phyloP scores from a whole-genome alignment of 164 flowering plant genomes.

The Malania oleifera region DNA sequence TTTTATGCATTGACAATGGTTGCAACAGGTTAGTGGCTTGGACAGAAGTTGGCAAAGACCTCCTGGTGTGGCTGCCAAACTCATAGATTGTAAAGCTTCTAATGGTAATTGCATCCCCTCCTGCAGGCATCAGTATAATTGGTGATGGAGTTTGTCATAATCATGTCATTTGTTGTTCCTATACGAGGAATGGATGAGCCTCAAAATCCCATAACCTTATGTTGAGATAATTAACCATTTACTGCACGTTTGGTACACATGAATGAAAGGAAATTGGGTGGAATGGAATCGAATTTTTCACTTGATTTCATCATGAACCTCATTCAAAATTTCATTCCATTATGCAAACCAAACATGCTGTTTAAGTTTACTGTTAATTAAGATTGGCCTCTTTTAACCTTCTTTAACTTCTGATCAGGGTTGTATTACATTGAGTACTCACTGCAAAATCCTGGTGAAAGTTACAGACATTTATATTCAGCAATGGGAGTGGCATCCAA shows the following conservation, averaged over 20 bases:
- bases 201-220: too few relatives aligned
- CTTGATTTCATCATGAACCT: too few relatives aligned
- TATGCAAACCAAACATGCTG: too few relatives aligned
- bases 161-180: too few relatives aligned
- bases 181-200: too few relatives aligned
- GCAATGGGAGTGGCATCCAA: slow-evolving; percentile 77
- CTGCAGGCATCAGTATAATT: not conserved
- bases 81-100: slow-evolving; percentile 54
- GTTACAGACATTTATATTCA: slow-evolving; percentile 59
- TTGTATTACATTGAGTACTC: slow-evolving; percentile 85
- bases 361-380: too few relatives aligned
- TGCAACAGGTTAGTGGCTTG: slow-evolving; percentile 65
- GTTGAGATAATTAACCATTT: too few relatives aligned
- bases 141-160: not conserved
- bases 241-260: too few relatives aligned
- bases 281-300: too few relatives aligned
- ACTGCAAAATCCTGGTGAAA: slow-evolving; percentile 87
- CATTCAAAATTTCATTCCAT: too few relatives aligned
- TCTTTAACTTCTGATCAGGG: slow-evolving; percentile 38
- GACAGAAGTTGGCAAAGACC: slow-evolving; percentile 98
- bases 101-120: slow-evolving; percentile 43
- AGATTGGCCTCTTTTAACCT: not conserved
- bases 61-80: slow-evolving; percentile 85
- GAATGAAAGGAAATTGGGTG: too few relatives aligned
- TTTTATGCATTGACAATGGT: not conserved